Conservation (phyloP, 2,329 filamentous ascomycete species). For the Bipolaris gigantea region DNA sequence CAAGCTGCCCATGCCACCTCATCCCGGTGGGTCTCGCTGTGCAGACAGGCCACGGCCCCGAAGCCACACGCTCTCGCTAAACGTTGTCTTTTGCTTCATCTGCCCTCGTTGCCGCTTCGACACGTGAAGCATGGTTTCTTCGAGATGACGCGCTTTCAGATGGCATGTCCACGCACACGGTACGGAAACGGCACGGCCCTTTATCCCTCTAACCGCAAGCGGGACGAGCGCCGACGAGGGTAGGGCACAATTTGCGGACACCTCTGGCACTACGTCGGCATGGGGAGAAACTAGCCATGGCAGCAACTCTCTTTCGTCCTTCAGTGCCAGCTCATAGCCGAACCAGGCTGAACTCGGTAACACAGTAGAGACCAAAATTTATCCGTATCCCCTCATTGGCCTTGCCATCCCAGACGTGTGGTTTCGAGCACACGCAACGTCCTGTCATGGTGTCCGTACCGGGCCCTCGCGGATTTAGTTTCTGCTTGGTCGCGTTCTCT, state of each 20-base stretch:
- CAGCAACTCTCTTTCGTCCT: slow-evolving; percentile 27
- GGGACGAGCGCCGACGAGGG: slow-evolving; percentile 22
- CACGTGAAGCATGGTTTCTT: slow-evolving; percentile 24
- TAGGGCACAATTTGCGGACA: slow-evolving; percentile 33
- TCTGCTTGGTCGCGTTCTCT: slow-evolving; percentile 26
- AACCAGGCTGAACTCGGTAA: slow-evolving; percentile 31
- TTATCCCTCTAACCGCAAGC: slow-evolving; percentile 28
- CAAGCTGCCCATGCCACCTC: slow-evolving; percentile 11
- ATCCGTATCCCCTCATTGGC: slow-evolving; percentile 31
- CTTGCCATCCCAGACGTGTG: slow-evolving; percentile 21
- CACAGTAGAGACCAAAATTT: slow-evolving; percentile 21
- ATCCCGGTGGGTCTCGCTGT: slow-evolving; percentile 18
- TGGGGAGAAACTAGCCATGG: slow-evolving; percentile 31
- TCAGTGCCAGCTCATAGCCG: slow-evolving; percentile 39
- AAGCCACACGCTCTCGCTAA: slow-evolving; percentile 12
- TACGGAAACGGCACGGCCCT: slow-evolving; percentile 40
- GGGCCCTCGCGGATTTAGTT: slow-evolving; percentile 30
- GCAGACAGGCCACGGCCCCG: slow-evolving; percentile 10
- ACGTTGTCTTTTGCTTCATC: slow-evolving; percentile 19
- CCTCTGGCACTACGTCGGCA: slow-evolving; percentile 33
- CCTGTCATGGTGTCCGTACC: slow-evolving; percentile 37
- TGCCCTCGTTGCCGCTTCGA: slow-evolving; percentile 19
- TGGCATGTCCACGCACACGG: slow-evolving; percentile 22
- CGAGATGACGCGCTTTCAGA: slow-evolving; percentile 27
- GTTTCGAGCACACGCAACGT: slow-evolving; percentile 26